phyloP scores from a whole-genome alignment of 2,329 filamentous ascomycete genomes.

The Fusarium sp. region DNA sequence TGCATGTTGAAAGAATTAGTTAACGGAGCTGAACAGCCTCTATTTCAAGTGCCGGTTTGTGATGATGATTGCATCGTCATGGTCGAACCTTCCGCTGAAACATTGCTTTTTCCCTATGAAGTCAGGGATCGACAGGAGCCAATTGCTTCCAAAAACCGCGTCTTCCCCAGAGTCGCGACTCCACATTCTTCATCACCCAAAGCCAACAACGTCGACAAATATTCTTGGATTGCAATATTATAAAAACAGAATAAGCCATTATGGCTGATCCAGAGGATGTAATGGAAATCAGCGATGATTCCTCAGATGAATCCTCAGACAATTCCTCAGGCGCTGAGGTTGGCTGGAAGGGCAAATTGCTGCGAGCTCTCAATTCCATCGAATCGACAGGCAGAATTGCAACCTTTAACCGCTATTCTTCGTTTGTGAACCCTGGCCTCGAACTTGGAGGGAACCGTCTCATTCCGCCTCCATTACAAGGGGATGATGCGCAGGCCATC shows the following conservation, averaged over 20 bases:
- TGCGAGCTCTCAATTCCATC: constrained; percentile 10
- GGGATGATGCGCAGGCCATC: constrained; percentile 15
- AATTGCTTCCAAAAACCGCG: not conserved
- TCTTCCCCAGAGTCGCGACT: not conserved
- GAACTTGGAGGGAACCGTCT: not conserved
- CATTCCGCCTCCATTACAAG: constrained; percentile 19
- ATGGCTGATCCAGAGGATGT: not conserved
- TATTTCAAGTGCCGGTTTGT: too few species aligned
- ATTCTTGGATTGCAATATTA: not conserved
- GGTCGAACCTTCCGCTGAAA: too few species aligned
- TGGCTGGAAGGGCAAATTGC: not conserved
- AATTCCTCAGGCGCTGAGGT: too few species aligned
- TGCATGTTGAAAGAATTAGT: too few species aligned
- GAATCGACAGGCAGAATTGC: constrained; percentile 15
- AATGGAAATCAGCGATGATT: constrained; percentile 2
- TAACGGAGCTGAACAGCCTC: too few species aligned
- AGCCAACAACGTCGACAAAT: not conserved
- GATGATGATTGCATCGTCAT: too few species aligned
- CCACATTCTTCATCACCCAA: not conserved
- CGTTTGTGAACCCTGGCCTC: constrained; percentile 25
- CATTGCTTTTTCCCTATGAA: not conserved
- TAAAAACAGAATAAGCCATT: not conserved
- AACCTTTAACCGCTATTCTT: constrained; percentile 9
- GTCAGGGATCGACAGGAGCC: not conserved
- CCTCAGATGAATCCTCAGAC: not conserved